phyloP scores from a whole-genome alignment of 768 basidiomycete genomes.

The Paxillus involutus region DNA sequence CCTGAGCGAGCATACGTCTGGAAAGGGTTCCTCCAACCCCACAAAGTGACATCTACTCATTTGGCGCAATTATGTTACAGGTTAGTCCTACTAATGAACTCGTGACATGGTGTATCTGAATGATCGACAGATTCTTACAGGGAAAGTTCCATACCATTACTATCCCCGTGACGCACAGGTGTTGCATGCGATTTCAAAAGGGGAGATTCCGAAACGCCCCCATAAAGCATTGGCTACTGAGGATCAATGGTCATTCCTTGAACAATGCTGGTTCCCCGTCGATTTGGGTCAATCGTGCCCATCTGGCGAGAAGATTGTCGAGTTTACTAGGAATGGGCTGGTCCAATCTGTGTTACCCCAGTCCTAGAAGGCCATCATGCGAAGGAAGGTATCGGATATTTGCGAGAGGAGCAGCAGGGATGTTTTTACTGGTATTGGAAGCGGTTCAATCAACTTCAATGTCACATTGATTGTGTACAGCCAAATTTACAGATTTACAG shows the following conservation, averaged over 20 bases:
- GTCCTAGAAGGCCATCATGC: too few species aligned
- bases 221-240: neutral
- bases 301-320: constrained; percentile 20
- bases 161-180: neutral
- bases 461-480: too few species aligned
- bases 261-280: constrained; percentile 18
- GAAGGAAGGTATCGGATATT: too few species aligned
- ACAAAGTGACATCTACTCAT: neutral
- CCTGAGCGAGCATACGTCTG: neutral
- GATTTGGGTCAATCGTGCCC: neutral
- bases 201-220: neutral
- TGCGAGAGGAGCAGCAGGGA: too few species aligned
- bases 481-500: too few species aligned
- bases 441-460: too few species aligned
- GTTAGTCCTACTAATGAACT: neutral
- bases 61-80: neutral
- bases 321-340: neutral
- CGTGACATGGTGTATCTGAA: too few species aligned
- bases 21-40: neutral
- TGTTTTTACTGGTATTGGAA: too few species aligned
- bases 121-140: neutral
- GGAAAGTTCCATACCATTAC: neutral
- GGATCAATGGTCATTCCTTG: neutral
- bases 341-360: neutral
- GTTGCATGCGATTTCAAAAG: neutral